Evolutionary conservation across 2,329 filamentous ascomycete genomes (phyloP), one percentile per base, ranked within the genome.

Genomic region (Exophiala xenobiotica): DNA sequence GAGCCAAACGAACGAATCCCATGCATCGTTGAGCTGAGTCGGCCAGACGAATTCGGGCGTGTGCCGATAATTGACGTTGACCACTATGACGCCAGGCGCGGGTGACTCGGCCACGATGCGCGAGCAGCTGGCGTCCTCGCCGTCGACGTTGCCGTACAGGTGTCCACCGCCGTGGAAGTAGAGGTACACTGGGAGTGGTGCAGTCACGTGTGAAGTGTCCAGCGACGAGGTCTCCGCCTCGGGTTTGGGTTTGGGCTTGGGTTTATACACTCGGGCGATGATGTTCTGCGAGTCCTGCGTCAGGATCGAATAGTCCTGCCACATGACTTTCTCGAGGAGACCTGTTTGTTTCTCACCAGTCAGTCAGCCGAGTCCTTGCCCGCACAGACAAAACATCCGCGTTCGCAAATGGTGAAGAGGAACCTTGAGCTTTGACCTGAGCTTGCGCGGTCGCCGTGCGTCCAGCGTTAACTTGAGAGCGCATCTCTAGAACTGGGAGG

Each of bases 31-130:
- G 74, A 74, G 81, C 0, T 74, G 71, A 0, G 72, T 76, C 0
- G 81, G 81, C 51, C 77, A 82, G 0, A 53, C 59, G 53, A 73
- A 66, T 41, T 82, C 75, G 0, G 80, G 80, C 0, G 79, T 80
- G 57, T 83, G 80, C 0, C 81, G 74, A 61, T 83, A 83, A 56
- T 81, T 79, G 7, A 82, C 67, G 26, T 80, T 78, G 1, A 82
- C 58, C 0, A 82, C 78, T 0, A 76, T 64, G 2, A 75, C 68
- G 4, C 7, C 2, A 9, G n/a, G n/a, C 8, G 9, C 9, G 16
- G n/a, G 5, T 4, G 16, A 5, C 0, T 56, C 49, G 9, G 73
- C 61, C 0, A 78, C 75, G 7, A 80, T 71, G 0, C 70, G 68
- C 0, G 75, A 64, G 55, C 79, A 83, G 0, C 67, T 69, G 0